Conservation (phyloP, 2,329 filamentous ascomycete genomes). For the Leptographium galeiforme region DNA sequence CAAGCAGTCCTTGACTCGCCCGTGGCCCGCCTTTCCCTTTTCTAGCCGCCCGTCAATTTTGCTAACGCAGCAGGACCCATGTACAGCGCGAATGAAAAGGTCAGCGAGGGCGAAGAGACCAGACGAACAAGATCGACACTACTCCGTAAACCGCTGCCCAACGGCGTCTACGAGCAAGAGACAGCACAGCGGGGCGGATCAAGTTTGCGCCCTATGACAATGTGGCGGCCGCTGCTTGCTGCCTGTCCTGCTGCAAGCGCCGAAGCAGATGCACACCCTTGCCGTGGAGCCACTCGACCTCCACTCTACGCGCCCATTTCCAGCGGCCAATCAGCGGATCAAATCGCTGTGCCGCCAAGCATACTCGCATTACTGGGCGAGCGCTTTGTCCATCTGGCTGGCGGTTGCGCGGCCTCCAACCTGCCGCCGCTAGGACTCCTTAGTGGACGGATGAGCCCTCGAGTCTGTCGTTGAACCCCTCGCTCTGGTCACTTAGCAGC, state of each 20-base stretch:
- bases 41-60: too few relatives aligned
- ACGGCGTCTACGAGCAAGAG: too few relatives aligned
- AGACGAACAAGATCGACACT: too few relatives aligned
- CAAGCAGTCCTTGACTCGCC: too few relatives aligned
- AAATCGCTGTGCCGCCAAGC: slow-evolving; percentile 4
- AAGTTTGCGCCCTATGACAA: background rate
- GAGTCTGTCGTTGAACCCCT: background rate
- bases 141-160: too few relatives aligned
- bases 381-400: background rate
- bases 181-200: background rate
- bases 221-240: background rate
- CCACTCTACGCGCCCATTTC: slow-evolving; percentile 7
- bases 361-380: background rate
- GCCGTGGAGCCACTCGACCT: slow-evolving; percentile 1
- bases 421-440: slow-evolving; percentile 8
- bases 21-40: too few relatives aligned
- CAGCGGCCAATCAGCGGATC: slow-evolving; percentile 7
- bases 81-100: too few relatives aligned
- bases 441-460: slow-evolving; percentile 8
- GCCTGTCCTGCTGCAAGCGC: background rate
- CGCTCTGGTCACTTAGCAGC: background rate
- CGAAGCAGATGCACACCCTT: background rate
- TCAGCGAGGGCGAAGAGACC: too few relatives aligned
- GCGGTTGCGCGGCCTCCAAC: slow-evolving; percentile 5
- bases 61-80: too few relatives aligned